Conservation (phyloP, 2,329 filamentous ascomycete genomes). For the Ophiostoma angusticollis region DNA sequence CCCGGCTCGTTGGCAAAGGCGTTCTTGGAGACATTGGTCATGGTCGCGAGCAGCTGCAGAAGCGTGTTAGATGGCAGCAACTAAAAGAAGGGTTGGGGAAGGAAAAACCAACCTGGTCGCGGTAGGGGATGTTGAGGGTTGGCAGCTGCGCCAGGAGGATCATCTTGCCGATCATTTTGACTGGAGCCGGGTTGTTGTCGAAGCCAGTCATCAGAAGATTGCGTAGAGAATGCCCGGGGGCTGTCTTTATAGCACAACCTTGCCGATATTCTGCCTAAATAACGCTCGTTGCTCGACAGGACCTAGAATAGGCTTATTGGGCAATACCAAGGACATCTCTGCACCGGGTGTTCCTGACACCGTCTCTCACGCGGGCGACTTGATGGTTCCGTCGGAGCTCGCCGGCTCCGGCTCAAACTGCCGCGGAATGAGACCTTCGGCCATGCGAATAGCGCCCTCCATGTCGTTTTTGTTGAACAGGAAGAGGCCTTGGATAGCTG, state of each 20-base stretch:
- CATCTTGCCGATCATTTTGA: not conserved
- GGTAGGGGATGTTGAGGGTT: slow-evolving; percentile 1
- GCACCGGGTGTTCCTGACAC: no score
- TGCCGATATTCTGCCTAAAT: no score
- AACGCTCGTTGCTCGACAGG: no score
- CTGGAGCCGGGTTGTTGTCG: not conserved
- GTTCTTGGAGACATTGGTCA: slow-evolving; percentile 3
- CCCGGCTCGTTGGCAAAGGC: slow-evolving; percentile 3
- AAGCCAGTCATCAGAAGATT: no score
- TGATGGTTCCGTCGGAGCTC: slow-evolving; percentile 28
- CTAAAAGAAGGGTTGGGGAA: no score
- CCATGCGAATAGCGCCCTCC: slow-evolving; percentile 73
- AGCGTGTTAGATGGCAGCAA: not conserved
- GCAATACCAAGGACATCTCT: no score
- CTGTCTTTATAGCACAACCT: no score
- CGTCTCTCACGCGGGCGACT: slow-evolving; percentile 21
- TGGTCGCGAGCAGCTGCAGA: slow-evolving; percentile 1
- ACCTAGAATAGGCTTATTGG: no score
- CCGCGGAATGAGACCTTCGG: slow-evolving; percentile 49
- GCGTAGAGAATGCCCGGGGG: no score
- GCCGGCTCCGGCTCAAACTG: slow-evolving; percentile 38
- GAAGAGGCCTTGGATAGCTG: slow-evolving; percentile 87
- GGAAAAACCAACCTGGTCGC: not conserved
- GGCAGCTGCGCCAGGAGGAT: slow-evolving; percentile 3
- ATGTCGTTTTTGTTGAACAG: slow-evolving; percentile 89